Evolutionary conservation across 306 rosid genomes (phyloP), one percentile per base, ranked within the genome.

Genomic region (Castanea sativa): DNA sequence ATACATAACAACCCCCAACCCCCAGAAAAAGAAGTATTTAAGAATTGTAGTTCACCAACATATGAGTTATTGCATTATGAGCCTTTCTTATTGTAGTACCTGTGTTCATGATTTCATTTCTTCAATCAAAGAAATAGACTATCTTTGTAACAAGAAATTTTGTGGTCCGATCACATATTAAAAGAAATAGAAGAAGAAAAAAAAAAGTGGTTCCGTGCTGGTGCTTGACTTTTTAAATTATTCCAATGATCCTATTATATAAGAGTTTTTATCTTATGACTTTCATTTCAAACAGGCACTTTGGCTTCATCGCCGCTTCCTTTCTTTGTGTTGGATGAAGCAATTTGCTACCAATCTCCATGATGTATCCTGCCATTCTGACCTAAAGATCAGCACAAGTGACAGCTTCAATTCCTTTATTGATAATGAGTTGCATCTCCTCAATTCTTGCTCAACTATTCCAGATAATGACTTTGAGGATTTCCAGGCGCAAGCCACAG

Each of bases 231-330:
- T 23, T 8, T 9, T 61, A 1, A 1, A 5, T 6, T 6, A 63
- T 9, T 63, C 69, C 60, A 18, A 56, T 61, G 68, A 4, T 76
- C 51, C 32, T 58, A 69, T 32, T 41, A 20, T 16, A 0, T 67
- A 72, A 33, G 79, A 53, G 18, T 32, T 69, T 76, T 65, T 33
- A 55, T 12, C 45, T 56, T 60, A 21, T 78, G 52, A 41, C 77
- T 71, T 79, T 70, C 12, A 5, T 53, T 76, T 63, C 56, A 32
- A 74, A 81, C 93, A 94, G 99, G 94, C 92, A 74, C 73, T 92
- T 56, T 92, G 99, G 99, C 97, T 94, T 90, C 97, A 92, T 80
- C 97, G 95, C 0, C 92, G 97, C 80, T 90, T 94, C 86, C 94
- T 94, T 73, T 88, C 95, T 60, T 53, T 73, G 76, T 80, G 76